phyloP scores from a whole-genome alignment of 1,139 yeast genomes.

The Nadsonia commutata region DNA sequence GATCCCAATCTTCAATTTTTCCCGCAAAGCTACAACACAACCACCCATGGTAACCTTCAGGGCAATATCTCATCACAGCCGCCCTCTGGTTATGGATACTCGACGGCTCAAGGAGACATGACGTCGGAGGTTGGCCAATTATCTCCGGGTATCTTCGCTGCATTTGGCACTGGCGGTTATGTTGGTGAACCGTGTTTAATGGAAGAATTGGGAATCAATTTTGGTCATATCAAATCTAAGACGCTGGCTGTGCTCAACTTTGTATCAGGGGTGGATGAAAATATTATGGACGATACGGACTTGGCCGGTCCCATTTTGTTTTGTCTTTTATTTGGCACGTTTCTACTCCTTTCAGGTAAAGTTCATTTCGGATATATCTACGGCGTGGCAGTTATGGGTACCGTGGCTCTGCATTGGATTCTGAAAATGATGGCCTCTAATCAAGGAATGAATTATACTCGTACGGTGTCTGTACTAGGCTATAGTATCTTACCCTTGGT shows the following conservation, averaged over 20 bases:
- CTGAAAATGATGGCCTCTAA: slow-evolving; percentile 69
- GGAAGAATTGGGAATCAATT: slow-evolving; percentile 89
- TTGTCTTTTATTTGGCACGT: slow-evolving; percentile 77
- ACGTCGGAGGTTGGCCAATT: slow-evolving; percentile 16
- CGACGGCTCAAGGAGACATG: neutral
- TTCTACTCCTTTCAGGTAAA: slow-evolving; percentile 72
- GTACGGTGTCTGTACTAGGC: slow-evolving; percentile 86
- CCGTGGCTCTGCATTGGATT: slow-evolving; percentile 66
- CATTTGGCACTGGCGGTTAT: slow-evolving; percentile 87
- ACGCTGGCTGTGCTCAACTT: slow-evolving; percentile 83
- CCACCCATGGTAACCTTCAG: neutral
- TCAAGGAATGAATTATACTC: slow-evolving; percentile 42
- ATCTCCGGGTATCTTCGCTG: slow-evolving; percentile 71
- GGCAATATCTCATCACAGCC: neutral
- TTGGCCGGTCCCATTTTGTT: slow-evolving; percentile 91
- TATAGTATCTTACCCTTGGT: slow-evolving; percentile 88
- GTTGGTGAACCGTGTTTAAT: slow-evolving; percentile 86
- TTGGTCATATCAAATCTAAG: slow-evolving; percentile 70
- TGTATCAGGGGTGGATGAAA: slow-evolving; percentile 45
- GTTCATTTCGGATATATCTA: slow-evolving; percentile 94
- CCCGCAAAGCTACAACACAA: neutral
- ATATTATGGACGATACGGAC: slow-evolving; percentile 81
- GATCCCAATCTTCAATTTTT: neutral
- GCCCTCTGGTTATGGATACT: neutral
- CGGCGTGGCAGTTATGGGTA: slow-evolving; percentile 90